Conservation (phyloP, 2,329 filamentous ascomycete species). For the Cladosporium sp. region DNA sequence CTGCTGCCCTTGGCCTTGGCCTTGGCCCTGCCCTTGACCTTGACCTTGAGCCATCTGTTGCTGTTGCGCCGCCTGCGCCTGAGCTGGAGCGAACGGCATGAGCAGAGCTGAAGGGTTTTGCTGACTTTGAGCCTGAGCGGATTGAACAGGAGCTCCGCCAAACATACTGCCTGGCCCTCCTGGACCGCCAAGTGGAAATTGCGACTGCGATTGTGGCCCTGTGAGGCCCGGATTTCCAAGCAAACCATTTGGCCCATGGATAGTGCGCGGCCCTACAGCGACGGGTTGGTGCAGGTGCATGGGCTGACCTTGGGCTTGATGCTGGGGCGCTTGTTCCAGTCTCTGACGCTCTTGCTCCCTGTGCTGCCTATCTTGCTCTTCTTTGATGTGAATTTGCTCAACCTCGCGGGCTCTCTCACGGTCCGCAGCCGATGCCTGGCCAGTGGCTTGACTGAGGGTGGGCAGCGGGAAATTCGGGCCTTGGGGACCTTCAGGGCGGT, state of each 20-base stretch:
- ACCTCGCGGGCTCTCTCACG: constrained; percentile 47
- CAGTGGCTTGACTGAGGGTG: constrained; percentile 39
- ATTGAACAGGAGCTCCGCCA: constrained; percentile 65
- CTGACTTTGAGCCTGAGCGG: constrained; percentile 47
- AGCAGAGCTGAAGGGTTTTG: constrained; percentile 41
- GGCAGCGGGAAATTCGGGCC: constrained; percentile 39
- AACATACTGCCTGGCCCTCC: constrained; percentile 61
- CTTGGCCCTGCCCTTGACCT: constrained; percentile 26
- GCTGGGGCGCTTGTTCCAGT: constrained; percentile 63
- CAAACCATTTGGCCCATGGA: constrained; percentile 87
- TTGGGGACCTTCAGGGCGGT: constrained; percentile 29
- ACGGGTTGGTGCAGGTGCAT: constrained; percentile 93
- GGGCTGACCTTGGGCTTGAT: constrained; percentile 75
- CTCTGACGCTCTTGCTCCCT: constrained; percentile 60
- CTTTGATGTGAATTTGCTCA: constrained; percentile 50
- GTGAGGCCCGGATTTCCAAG: constrained; percentile 54
- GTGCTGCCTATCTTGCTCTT: constrained; percentile 56
- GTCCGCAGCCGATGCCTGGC: constrained; percentile 32
- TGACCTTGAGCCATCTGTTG: constrained; percentile 19
- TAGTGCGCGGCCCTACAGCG: constrained; percentile 68
- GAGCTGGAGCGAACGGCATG: constrained; percentile 38
- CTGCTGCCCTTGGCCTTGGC: constrained; percentile 69
- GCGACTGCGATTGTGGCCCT: constrained; percentile 39
- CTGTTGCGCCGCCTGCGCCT: constrained; percentile 24
- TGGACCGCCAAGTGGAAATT: constrained; percentile 50